Evolutionary conservation across 352 stramenopile genomes (phyloP).

Genomic region (Phytophthora hibernalis): DNA sequence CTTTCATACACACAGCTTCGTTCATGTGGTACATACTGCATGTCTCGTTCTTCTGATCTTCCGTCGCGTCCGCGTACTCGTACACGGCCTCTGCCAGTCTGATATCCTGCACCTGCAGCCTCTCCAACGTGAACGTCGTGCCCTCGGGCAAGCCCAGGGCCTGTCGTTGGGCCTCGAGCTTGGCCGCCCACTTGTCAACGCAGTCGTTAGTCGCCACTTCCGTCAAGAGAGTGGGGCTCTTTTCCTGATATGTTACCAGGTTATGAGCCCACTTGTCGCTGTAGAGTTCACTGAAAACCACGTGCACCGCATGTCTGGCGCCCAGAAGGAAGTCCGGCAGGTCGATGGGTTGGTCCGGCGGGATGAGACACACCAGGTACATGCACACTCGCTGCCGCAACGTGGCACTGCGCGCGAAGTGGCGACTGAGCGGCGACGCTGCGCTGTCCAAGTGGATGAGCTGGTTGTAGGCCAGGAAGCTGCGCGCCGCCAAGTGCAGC

Average conservation of each 20-base stretch:
- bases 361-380: conserved; percentile 51
- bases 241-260: not conserved
- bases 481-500: conserved; percentile 47
- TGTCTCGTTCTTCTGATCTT: conserved; percentile 33
- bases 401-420: conserved; percentile 35
- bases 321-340: conserved; percentile 48
- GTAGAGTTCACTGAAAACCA: conserved; percentile 39
- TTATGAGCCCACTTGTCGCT: conserved; percentile 9
- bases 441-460: conserved; percentile 43
- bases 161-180: conserved; percentile 27
- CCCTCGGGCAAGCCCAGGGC: conserved; percentile 22
- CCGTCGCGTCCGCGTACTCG: conserved; percentile 31
- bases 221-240: not conserved
- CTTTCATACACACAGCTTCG: conserved; percentile 47
- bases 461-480: conserved; percentile 45
- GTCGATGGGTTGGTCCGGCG: conserved; percentile 51
- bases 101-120: conserved; percentile 38
- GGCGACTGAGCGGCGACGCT: conserved; percentile 32
- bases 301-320: conserved; percentile 38
- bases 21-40: conserved; percentile 51
- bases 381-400: conserved; percentile 54
- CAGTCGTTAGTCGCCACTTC: conserved; percentile 32
- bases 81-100: conserved; percentile 46
- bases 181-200: conserved; percentile 34
- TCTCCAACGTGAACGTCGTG: conserved; percentile 35